These are phyloP conservation scores for Podospora conica DNA, from an alignment of 495 filamentous ascomycete genomes.

Conservation along the genomic window DNA sequence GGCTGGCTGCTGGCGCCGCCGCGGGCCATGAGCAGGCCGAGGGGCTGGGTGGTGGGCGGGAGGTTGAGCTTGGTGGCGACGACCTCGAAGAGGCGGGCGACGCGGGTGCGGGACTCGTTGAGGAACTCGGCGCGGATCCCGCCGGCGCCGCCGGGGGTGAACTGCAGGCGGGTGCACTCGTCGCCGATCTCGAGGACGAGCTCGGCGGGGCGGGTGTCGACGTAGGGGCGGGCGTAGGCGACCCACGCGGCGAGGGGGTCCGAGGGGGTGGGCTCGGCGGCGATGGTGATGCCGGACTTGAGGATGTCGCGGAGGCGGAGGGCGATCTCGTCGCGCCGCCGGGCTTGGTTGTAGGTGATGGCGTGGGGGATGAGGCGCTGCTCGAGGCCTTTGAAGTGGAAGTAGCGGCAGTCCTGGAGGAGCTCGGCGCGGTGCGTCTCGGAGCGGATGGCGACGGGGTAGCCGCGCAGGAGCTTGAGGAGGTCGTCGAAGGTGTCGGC, in stretches of 20 bases:
- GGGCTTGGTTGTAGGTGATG: constrained; percentile 67
- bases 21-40: constrained; percentile 61
- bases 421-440: constrained; percentile 74
- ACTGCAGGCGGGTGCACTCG: constrained; percentile 60
- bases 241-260: constrained; percentile 54
- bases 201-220: constrained; percentile 65
- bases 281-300: constrained; percentile 71
- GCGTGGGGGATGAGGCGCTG: constrained; percentile 77
- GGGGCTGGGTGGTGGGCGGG: constrained; percentile 53
- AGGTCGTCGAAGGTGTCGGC: constrained; percentile 77
- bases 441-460: constrained; percentile 70
- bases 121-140: constrained; percentile 66
- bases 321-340: constrained; percentile 65
- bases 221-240: constrained; percentile 75
- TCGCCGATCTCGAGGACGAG: constrained; percentile 73
- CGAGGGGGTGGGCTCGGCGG: constrained; percentile 34
- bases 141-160: constrained; percentile 21
- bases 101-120: constrained; percentile 57
- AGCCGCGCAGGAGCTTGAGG: constrained; percentile 81
- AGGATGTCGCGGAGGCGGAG: constrained; percentile 79
- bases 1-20: constrained; percentile 48
- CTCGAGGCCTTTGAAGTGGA: constrained; percentile 85
- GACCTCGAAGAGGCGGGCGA: constrained; percentile 69
- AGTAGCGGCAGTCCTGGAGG: constrained; percentile 84
- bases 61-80: constrained; percentile 75